Evolutionary conservation across 345 rosid genomes (phyloP).

Genomic region (Citrus sp.): DNA sequence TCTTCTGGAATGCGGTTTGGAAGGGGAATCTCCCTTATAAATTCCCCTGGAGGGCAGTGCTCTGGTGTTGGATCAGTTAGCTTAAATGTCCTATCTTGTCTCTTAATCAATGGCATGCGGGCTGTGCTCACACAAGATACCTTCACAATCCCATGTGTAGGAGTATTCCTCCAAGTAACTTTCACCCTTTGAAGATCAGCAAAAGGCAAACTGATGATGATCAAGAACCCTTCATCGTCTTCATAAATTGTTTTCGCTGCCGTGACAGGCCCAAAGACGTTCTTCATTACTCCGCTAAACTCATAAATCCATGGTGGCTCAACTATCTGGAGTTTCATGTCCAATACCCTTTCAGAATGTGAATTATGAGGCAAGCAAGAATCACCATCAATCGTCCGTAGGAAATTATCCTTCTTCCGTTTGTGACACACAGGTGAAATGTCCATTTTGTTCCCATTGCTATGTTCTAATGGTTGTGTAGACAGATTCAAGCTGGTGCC

Average conservation of each 20-base stretch:
- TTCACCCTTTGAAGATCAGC: constrained; percentile 80
- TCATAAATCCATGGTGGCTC: constrained; percentile 57
- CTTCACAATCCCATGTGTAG: constrained; percentile 72
- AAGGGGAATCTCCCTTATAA: constrained; percentile 68
- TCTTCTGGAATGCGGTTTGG: constrained; percentile 84
- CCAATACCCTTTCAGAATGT: constrained; percentile 40
- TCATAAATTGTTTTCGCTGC: constrained; percentile 83
- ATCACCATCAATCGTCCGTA: constrained; percentile 44
- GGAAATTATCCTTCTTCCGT: constrained; percentile 52
- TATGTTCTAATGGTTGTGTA: constrained; percentile 51
- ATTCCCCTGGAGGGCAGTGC: constrained; percentile 94
- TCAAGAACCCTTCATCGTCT: constrained; percentile 68
- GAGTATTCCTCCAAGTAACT: constrained; percentile 85
- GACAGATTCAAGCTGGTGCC: constrained; percentile 59
- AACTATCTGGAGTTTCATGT: constrained; percentile 44
- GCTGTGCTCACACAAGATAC: constrained; percentile 76
- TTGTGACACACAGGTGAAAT: constrained; percentile 37
- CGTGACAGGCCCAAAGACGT: constrained; percentile 71
- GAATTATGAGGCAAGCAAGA: constrained; percentile 33
- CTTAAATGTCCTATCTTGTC: constrained; percentile 82
- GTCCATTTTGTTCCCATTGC: constrained; percentile 36
- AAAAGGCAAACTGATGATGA: constrained; percentile 70
- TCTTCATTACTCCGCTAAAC: constrained; percentile 73
- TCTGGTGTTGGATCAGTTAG: constrained; percentile 87
- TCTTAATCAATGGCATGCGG: constrained; percentile 67